Percentiles rank a stretch among this genome's conserved stretches.
Conservation (phyloP, 2,329 filamentous ascomycete species). For the Ceratocystis smalleyi region DNA sequence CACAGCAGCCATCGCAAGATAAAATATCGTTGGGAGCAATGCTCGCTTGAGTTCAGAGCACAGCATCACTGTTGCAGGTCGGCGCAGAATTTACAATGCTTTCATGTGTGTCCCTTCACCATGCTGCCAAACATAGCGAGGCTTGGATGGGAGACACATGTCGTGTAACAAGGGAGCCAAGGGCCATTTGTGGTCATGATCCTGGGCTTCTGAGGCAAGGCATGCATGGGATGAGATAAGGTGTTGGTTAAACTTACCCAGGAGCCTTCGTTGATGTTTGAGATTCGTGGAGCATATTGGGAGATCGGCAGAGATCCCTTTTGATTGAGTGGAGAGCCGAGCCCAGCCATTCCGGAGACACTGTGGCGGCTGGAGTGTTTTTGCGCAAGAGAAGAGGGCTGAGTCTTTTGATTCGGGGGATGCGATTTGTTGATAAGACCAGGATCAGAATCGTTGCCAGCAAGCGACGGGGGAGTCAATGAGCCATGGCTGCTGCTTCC, state of each 20-base stretch:
- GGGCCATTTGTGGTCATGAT: not conserved
- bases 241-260: conserved; percentile 47
- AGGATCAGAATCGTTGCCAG: conserved; percentile 46
- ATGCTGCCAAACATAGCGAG: conserved; percentile 3
- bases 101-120: not conserved
- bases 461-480: conserved; percentile 57
- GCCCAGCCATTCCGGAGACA: conserved; percentile 46
- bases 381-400: conserved; percentile 1
- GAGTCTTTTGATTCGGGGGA: not conserved
- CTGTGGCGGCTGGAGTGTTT: conserved; percentile 34
- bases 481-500: conserved; percentile 43
- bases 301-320: conserved; percentile 49
- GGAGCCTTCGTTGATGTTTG: conserved; percentile 64
- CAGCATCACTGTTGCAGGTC: not conserved
- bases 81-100: not conserved
- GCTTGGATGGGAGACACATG: not conserved
- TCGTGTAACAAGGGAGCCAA: conserved; percentile 14
- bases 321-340: conserved; percentile 38
- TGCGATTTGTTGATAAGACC: conserved; percentile 28
- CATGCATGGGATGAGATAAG: conserved; percentile 6
- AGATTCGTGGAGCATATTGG: conserved; percentile 63
- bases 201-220: not conserved
- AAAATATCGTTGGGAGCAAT: not conserved
- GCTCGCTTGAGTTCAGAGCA: not conserved
- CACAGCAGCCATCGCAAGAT: no score